Evolutionary conservation across 2,329 filamentous ascomycete genomes (phyloP).

Genomic region (Aspergillus ochraceoroseus): DNA sequence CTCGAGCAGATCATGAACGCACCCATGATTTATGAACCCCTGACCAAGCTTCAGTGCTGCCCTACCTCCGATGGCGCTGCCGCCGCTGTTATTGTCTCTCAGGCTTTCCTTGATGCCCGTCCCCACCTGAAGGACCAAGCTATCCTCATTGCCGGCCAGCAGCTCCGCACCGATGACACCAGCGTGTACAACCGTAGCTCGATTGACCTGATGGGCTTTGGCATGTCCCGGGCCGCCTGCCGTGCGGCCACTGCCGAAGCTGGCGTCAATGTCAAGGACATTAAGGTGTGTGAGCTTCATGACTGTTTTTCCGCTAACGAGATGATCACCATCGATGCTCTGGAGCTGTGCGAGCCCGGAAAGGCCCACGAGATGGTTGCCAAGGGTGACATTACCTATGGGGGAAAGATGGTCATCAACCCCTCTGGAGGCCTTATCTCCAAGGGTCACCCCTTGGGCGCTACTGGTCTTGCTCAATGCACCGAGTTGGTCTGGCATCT

Average conservation of each 20-base stretch:
- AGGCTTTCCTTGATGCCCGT: constrained; percentile 78
- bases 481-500: constrained; percentile 94
- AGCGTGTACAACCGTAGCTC: constrained; percentile 70
- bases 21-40: constrained; percentile 73
- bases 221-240: constrained; percentile 72
- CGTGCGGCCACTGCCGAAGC: constrained; percentile 66
- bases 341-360: constrained; percentile 71
- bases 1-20: constrained; percentile 73
- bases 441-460: constrained; percentile 91
- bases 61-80: constrained; percentile 91
- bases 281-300: constrained; percentile 85
- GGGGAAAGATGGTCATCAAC: constrained; percentile 76
- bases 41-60: constrained; percentile 98
- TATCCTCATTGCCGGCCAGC: constrained; percentile 83
- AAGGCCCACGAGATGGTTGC: constrained; percentile 91
- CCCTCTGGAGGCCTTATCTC: constrained; percentile 91
- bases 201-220: constrained; percentile 85
- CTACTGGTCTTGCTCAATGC: constrained; percentile 91
- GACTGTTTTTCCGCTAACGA: constrained; percentile 97
- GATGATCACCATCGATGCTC: constrained; percentile 81
- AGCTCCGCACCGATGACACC: constrained; percentile 77
- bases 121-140: constrained; percentile 78
- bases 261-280: constrained; percentile 59
- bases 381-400: constrained; percentile 84
- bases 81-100: constrained; percentile 81